phyloP scores from a whole-genome alignment of 2,329 filamentous ascomycete genomes.

The Daldinia sp. region DNA sequence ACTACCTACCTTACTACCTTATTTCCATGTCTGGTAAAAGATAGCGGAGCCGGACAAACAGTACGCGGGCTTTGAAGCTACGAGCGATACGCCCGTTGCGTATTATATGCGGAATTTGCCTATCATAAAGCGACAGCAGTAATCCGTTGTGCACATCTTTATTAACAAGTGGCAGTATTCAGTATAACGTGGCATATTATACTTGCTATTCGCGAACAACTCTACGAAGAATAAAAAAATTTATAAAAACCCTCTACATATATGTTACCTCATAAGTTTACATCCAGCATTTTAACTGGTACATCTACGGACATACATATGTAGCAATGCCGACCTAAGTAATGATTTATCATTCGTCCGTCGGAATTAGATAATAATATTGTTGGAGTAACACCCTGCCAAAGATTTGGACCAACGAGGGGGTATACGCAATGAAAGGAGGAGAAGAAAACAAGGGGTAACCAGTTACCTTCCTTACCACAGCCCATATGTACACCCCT shows the following conservation, averaged over 20 bases:
- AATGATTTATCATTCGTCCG: constrained; percentile 13
- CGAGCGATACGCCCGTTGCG: neutral
- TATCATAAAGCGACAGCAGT: constrained; percentile 23
- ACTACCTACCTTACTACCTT: no score
- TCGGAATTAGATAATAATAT: constrained; percentile 28
- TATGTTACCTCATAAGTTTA: neutral
- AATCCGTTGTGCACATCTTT: constrained; percentile 17
- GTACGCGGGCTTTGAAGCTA: constrained; percentile 7
- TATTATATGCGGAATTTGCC: constrained; percentile 7
- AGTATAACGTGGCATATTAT: constrained; percentile 33
- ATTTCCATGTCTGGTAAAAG: constrained; percentile 8
- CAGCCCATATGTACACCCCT: neutral
- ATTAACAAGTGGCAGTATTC: constrained; percentile 34
- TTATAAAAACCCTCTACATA: neutral
- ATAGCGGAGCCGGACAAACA: constrained; percentile 29
- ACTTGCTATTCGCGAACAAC: constrained; percentile 23
- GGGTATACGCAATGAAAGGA: constrained; percentile 24
- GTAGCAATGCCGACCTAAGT: neutral
- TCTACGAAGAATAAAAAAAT: constrained; percentile 29
- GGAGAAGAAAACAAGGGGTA: constrained; percentile 6
- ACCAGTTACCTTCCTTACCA: neutral
- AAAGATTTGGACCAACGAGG: constrained; percentile 11
- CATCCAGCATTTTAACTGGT: no score
- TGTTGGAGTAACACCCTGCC: constrained; percentile 20
- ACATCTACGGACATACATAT: no score